Evolutionary conservation across 768 basidiomycete species (phyloP), one percentile per base, ranked within the genome.

Genomic region (Saitozyma podzolica): DNA sequence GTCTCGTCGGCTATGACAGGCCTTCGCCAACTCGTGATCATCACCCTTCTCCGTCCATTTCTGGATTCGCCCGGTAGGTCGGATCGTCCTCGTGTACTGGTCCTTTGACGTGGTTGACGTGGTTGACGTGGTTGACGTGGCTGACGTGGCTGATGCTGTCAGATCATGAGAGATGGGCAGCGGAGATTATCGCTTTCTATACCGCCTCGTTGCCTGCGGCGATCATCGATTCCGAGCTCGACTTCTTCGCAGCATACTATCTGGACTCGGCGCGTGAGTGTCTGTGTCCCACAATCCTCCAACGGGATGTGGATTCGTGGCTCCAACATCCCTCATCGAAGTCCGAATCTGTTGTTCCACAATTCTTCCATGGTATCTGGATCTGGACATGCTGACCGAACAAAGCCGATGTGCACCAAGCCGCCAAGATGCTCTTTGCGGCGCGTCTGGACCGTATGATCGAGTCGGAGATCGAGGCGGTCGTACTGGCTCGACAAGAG

Each of bases 171-270:
- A 86, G 88, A 56, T 83, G 83, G 39, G 88, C 88, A 14, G 88
- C 85, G 64, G 87, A 88, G 0, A 85, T 91, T 19, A 87, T 89
- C 63, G 84, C 88, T 0, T 95, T 90, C 76, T 96, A 92, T 77
- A 84, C 88, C 0, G 84, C 88, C 0, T 87, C 89, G 2, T 81
- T 97, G 39, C 83, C 85, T 0, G 81, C 84, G 16, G 80, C 80
- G 8, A 83, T 91, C 11, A 82, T 85, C 56, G 76, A 85, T 6
- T 89, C 94, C 0, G 88, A 86, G 63, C 82, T 96, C 6, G 83
- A 86, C 2, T 87, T 85, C 68, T 83, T 96, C 50, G 90, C 89
- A 8, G 82, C 80, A 16, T 84, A 84, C 68, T 95, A 92, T 88
- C 85, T 93, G 41, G 86, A 88, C 70, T 82, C 86, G 8, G 86